These are phyloP conservation scores for Psidium friedrichsthalianum DNA, from an alignment of 345 rosid genomes.

Conservation along the genomic window DNA sequence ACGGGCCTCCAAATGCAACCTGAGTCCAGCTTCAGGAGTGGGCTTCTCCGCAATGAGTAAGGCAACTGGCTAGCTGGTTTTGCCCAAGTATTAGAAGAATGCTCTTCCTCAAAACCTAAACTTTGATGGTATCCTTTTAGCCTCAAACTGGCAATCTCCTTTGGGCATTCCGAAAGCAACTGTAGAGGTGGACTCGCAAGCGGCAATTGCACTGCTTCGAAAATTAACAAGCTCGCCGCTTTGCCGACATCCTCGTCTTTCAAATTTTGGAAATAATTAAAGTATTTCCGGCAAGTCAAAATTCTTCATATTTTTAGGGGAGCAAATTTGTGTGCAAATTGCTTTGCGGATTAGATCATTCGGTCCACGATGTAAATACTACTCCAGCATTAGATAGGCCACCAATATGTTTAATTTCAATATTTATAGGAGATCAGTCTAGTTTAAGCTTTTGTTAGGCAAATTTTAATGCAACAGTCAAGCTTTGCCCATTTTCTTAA, in stretches of 20 bases:
- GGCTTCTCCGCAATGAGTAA: neutral
- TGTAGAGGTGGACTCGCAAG: neutral
- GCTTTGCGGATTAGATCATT: neutral
- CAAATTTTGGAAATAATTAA: neutral
- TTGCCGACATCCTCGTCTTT: neutral
- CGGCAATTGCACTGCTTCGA: neutral
- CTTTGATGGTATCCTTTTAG: neutral
- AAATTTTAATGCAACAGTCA: neutral
- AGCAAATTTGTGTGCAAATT: neutral
- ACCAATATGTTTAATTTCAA: neutral
- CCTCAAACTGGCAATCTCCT: neutral
- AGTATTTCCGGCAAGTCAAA: neutral
- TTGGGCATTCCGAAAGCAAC: neutral
- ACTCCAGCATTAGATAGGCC: neutral
- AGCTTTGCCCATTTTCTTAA: neutral
- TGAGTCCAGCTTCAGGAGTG: neutral
- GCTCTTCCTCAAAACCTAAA: neutral
- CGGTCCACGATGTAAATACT: neutral
- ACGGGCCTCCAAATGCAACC: neutral
- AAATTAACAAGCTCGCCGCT: neutral
- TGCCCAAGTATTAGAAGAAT: neutral
- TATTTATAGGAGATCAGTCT: neutral
- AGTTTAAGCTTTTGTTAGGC: neutral
- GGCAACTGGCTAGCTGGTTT: neutral
- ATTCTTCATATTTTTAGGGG: neutral